phyloP scores from a whole-genome alignment of 768 basidiomycete species.

The Mycena olivaceomarginata region DNA sequence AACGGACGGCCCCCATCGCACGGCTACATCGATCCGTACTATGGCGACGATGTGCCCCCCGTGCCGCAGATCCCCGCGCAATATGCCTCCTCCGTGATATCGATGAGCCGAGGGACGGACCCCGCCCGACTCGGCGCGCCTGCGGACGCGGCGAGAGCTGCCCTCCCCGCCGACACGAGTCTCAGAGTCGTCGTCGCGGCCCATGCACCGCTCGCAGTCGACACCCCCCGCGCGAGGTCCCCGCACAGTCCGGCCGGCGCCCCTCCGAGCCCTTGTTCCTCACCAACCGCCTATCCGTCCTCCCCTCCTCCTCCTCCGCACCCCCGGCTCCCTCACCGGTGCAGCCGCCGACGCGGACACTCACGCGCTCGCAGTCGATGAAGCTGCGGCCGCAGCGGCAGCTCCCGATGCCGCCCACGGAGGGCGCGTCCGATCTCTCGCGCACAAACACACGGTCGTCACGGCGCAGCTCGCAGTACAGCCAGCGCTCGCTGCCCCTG shows the following conservation, averaged over 20 bases:
- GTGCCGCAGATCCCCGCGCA: conserved; percentile 61
- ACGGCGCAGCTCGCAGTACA: conserved; percentile 39
- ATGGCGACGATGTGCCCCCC: conserved; percentile 57
- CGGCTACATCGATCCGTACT: conserved; percentile 65
- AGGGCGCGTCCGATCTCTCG: background rate
- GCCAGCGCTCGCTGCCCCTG: conserved; percentile 39
- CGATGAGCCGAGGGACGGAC: conserved; percentile 36
- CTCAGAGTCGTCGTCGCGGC: conserved; percentile 45
- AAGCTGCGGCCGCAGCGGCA: conserved; percentile 49
- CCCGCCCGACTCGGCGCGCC: conserved; percentile 39
- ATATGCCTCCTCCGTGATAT: conserved; percentile 44
- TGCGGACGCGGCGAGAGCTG: conserved; percentile 38
- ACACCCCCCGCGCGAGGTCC: conserved; percentile 56
- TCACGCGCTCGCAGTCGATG: conserved; percentile 54
- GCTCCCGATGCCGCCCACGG: conserved; percentile 45
- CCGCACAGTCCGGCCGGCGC: conserved; percentile 38
- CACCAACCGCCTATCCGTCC: conserved; percentile 6
- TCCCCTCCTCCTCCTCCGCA: background rate
- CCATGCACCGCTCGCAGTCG: conserved; percentile 58
- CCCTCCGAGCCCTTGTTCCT: conserved; percentile 40
- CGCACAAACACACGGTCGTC: conserved; percentile 8
- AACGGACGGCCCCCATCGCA: conserved; percentile 67
- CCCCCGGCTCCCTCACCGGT: conserved; percentile 12
- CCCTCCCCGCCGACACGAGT: conserved; percentile 42
- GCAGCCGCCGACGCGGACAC: conserved; percentile 47